These are phyloP conservation scores for Zygosaccharomyces pseudorouxii DNA, from an alignment of 805 yeast genomes.

Conservation along the genomic window DNA sequence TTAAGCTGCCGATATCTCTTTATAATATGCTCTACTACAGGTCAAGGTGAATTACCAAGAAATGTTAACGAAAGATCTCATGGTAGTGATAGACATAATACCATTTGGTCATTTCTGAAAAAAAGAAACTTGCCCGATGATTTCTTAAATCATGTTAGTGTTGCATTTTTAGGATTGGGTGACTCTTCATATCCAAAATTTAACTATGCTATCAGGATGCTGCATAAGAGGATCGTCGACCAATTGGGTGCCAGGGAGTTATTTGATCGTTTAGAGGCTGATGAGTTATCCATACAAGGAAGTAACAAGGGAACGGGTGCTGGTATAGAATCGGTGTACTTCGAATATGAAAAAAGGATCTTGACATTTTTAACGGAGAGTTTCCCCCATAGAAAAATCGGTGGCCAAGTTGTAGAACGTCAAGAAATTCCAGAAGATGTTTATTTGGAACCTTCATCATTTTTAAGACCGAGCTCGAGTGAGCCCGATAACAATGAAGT, in stretches of 20 bases:
- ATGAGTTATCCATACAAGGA: conserved; percentile 76
- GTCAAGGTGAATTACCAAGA: conserved; percentile 90
- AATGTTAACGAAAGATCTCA: conserved; percentile 48
- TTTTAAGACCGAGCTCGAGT: conserved; percentile 13
- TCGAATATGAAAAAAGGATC: conserved; percentile 62
- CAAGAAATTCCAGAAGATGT: conserved; percentile 21
- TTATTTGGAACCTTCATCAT: conserved; percentile 29
- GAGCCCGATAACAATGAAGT: not conserved
- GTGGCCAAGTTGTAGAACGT: conserved; percentile 20
- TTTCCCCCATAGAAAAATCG: conserved; percentile 36
- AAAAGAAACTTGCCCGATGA: conserved; percentile 58
- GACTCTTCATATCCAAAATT: conserved; percentile 87
- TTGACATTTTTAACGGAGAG: conserved; percentile 34
- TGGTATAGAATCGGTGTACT: conserved; percentile 65
- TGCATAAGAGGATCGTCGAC: conserved; percentile 62
- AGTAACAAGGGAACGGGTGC: conserved; percentile 33
- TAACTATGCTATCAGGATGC: conserved; percentile 80
- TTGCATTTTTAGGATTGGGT: conserved; percentile 86
- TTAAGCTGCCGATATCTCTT: conserved; percentile 41
- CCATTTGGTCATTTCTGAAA: conserved; percentile 69
- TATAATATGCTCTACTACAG: conserved; percentile 77
- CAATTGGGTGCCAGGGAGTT: conserved; percentile 81
- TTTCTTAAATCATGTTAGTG: conserved; percentile 53
- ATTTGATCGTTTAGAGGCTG: conserved; percentile 77
- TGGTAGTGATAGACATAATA: conserved; percentile 15